phyloP scores from a whole-genome alignment of 2,329 filamentous ascomycete genomes.

The Cladosporium sp. region DNA sequence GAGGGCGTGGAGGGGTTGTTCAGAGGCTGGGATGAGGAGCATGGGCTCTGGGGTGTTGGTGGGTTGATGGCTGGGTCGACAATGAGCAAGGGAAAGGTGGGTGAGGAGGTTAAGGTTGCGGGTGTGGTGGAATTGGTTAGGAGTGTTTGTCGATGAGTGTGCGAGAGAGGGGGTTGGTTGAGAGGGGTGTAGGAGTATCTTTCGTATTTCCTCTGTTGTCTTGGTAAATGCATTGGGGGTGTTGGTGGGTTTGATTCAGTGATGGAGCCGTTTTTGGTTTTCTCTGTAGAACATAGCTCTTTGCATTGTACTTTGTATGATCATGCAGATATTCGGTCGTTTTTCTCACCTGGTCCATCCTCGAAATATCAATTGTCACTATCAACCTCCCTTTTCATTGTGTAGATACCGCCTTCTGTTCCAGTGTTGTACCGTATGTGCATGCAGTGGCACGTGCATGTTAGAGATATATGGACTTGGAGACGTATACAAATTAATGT shows the following conservation, averaged over 20 bases:
- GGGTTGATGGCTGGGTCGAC: slow-evolving; percentile 30
- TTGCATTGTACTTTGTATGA: no score
- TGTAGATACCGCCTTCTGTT: no score
- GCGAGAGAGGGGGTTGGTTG: no score
- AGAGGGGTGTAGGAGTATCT: not conserved
- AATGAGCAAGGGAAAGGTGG: not conserved
- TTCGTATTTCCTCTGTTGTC: not conserved
- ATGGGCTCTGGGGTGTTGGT: slow-evolving; percentile 33
- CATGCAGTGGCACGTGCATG: no score
- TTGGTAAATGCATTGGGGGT: not conserved
- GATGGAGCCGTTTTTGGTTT: not conserved
- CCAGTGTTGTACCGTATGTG: no score
- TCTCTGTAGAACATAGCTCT: not conserved
- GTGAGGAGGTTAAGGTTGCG: slow-evolving; percentile 7
- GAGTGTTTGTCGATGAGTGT: slow-evolving; percentile 15
- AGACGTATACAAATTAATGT: no score
- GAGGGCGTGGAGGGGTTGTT: slow-evolving; percentile 44
- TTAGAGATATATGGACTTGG: no score
- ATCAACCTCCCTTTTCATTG: no score
- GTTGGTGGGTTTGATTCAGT: not conserved
- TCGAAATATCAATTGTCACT: no score
- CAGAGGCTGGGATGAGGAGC: slow-evolving; percentile 38
- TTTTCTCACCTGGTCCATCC: no score
- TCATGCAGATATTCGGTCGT: no score
- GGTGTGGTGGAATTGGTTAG: slow-evolving; percentile 17